phyloP scores from a whole-genome alignment of 805 yeast genomes.

The Candida qinlingensis region DNA sequence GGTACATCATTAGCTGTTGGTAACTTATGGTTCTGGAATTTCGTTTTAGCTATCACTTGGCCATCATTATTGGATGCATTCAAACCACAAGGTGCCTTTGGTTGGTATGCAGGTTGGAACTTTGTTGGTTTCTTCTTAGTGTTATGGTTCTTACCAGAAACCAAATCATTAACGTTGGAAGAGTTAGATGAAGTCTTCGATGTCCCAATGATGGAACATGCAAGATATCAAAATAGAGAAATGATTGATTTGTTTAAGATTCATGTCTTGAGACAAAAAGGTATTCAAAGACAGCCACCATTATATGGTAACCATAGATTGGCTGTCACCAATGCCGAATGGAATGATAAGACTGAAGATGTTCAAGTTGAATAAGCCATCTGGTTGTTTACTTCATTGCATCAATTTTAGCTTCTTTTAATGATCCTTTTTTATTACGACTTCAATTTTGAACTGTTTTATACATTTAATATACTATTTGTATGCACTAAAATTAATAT shows the following conservation, averaged over 20 bases:
- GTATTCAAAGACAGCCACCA: slow-evolving; percentile 46
- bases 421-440: too few relatives aligned
- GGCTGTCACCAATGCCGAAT: slow-evolving; percentile 55
- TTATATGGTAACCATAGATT: slow-evolving; percentile 51
- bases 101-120: slow-evolving; percentile 87
- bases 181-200: slow-evolving; percentile 68
- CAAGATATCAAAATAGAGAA: slow-evolving; percentile 38
- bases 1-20: slow-evolving; percentile 80
- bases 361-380: slow-evolving; percentile 41
- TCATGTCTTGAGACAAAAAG: slow-evolving; percentile 39
- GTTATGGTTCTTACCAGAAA: slow-evolving; percentile 65
- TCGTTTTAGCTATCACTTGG: slow-evolving; percentile 71
- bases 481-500: too few relatives aligned
- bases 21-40: slow-evolving; percentile 70
- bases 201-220: slow-evolving; percentile 53
- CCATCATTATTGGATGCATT: slow-evolving; percentile 63
- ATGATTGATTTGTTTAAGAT: slow-evolving; percentile 41
- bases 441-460: too few relatives aligned
- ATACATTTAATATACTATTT: too few relatives aligned
- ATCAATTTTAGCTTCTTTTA: too few relatives aligned
- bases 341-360: slow-evolving; percentile 56
- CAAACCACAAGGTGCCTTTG: slow-evolving; percentile 80
- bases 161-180: slow-evolving; percentile 61
- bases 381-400: neutral
- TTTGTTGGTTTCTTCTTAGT: slow-evolving; percentile 63